These are phyloP conservation scores for Geotrichum europaeum DNA, from an alignment of 1,139 yeast species.

Conservation along the genomic window DNA sequence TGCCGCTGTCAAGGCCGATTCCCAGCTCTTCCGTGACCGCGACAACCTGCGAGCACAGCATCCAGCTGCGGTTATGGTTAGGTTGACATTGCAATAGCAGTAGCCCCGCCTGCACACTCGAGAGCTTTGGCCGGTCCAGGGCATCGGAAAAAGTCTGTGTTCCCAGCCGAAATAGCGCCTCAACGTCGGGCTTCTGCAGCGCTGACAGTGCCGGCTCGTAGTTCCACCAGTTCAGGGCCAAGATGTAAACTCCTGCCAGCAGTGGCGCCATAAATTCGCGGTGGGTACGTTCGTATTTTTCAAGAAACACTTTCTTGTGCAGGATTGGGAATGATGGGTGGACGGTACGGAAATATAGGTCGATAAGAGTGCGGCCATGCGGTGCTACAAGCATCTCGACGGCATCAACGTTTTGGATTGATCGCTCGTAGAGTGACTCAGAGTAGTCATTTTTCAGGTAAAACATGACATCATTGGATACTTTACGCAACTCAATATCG, in stretches of 20 bases:
- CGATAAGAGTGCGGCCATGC: slow-evolving; percentile 38
- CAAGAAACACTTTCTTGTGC: slow-evolving; percentile 40
- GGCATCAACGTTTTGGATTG: slow-evolving; percentile 33
- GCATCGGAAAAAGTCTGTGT: slow-evolving; percentile 37
- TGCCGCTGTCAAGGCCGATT: slow-evolving; percentile 74
- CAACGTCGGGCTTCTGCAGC: slow-evolving; percentile 34
- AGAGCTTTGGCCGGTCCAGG: slow-evolving; percentile 39
- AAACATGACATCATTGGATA: slow-evolving; percentile 34
- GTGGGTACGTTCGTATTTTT: slow-evolving; percentile 42
- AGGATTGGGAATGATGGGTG: slow-evolving; percentile 43
- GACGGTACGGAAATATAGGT: slow-evolving; percentile 38
- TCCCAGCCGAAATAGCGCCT: slow-evolving; percentile 37
- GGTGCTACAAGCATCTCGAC: slow-evolving; percentile 41
- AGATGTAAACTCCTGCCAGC: slow-evolving; percentile 41
- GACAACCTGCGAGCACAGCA: slow-evolving; percentile 77
- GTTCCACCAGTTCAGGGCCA: slow-evolving; percentile 43
- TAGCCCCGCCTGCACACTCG: slow-evolving; percentile 43
- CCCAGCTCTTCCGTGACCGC: slow-evolving; percentile 84
- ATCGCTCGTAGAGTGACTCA: slow-evolving; percentile 24
- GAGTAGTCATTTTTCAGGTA: slow-evolving; percentile 33
- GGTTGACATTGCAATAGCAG: slow-evolving; percentile 36
- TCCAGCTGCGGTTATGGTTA: slow-evolving; percentile 68
- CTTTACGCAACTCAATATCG: slow-evolving; percentile 33
- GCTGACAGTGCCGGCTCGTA: slow-evolving; percentile 30
- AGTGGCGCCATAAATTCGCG: slow-evolving; percentile 44